Base-by-base conservation (phyloP, 1,139 yeast species). In the Geotrichum phurueaensis region DNA sequence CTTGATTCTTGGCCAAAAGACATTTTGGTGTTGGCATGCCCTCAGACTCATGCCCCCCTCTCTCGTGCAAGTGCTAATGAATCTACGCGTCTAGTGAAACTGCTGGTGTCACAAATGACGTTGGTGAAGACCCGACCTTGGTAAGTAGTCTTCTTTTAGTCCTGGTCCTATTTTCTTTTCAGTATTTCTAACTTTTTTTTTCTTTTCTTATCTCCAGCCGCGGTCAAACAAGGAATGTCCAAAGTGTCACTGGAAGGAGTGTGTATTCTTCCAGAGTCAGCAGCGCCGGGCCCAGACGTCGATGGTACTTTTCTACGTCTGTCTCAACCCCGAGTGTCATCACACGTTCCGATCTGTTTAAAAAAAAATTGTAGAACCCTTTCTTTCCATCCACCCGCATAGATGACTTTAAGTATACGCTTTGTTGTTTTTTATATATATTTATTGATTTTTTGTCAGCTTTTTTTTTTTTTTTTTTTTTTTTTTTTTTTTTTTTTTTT, bases 71-170 rank as follows among this genome's bases (percentile, higher is more conserved):
- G 23, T 39, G 25, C 49, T 43, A 53, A 53, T 36, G 4, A 23
- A 6, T 23, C 6, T 22, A 48, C 51, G 51, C 29, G 51, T 60
- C 66, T 56, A 65, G 94, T 68, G 98, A 91, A 71, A 94, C 98
- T 1, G 99, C 99, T 1, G 99, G 99, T 68, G 97, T 91, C 61
- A 96, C 95, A 52, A 96, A 90, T 71, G 99, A 95, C 73, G 89
- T 95, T 67, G 98, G 97, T 0, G 81, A 86, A 50, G 99, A 94
- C 74, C 99, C 99, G 15, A 94, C 99, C 3, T 84, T 92, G 64
- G 70, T 69, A 55, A 39, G 71, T 54, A 5, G 23, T 25, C 15
- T 50, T 22, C 22, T 43, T 22, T 29, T 43, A 27, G 12, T 7
- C 15, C 10, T 15, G n/a, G 12, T 20, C 12, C 9, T 47, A n/a